Conservation (phyloP, 257 asterid genomes). For the Ocimum tenuiflorum region DNA sequence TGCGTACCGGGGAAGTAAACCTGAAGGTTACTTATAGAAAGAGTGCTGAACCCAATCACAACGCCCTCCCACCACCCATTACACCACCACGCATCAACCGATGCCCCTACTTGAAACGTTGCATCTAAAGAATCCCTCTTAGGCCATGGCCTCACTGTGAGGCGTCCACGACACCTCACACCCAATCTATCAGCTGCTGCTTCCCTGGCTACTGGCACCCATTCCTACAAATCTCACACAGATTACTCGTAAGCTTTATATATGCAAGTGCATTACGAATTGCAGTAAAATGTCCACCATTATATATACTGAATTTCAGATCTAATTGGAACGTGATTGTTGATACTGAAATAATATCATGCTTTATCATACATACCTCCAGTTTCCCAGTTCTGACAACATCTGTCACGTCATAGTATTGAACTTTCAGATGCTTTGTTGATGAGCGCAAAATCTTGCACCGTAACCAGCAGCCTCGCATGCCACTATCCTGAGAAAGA, state of each 20-base stretch:
- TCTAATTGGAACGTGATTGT: background rate
- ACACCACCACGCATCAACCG: slow-evolving; percentile 70
- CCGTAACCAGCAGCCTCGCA: slow-evolving; percentile 63
- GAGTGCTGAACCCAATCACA: slow-evolving; percentile 27
- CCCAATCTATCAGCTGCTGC: slow-evolving; percentile 47
- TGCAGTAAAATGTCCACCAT: too few species aligned
- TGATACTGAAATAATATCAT: background rate
- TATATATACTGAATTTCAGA: background rate
- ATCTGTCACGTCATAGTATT: slow-evolving; percentile 38
- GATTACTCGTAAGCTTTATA: too few species aligned
- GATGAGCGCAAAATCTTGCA: slow-evolving; percentile 38
- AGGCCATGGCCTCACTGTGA: slow-evolving; percentile 54
- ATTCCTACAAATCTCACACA: slow-evolving; percentile 35
- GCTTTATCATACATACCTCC: slow-evolving; percentile 36
- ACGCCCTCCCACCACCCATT: slow-evolving; percentile 83
- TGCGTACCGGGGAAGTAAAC: slow-evolving; percentile 50
- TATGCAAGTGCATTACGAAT: too few species aligned
- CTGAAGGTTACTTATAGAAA: slow-evolving; percentile 20
- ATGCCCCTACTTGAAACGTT: slow-evolving; percentile 38
- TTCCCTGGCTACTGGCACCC: slow-evolving; percentile 35
- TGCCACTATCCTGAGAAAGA: slow-evolving; percentile 53
- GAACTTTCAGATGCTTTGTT: slow-evolving; percentile 32
- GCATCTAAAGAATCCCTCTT: slow-evolving; percentile 13
- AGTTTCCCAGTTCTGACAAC: slow-evolving; percentile 31
- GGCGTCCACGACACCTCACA: slow-evolving; percentile 46